A percentile compares a stretch with the other conserved stretches of the same genome.
These are phyloP conservation scores for Corchorus olitorius DNA, from an alignment of 345 rosid species.

Conservation along the genomic window DNA sequence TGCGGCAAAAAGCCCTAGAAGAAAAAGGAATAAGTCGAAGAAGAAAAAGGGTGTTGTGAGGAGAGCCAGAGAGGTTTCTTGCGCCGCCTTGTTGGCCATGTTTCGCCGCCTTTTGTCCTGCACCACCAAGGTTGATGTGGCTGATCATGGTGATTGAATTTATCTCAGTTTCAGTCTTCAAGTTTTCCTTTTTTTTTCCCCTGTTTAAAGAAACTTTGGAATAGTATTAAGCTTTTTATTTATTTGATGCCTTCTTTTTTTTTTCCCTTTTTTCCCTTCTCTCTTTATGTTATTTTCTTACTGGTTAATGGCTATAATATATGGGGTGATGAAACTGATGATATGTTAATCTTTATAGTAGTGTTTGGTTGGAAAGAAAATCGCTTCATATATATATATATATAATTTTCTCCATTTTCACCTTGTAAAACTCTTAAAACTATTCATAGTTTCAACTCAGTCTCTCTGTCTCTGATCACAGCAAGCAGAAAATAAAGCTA, in stretches of 20 bases:
- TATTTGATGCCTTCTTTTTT: neutral
- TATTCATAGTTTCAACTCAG: neutral
- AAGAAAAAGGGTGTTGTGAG: constrained; percentile 43
- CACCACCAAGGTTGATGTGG: constrained; percentile 55
- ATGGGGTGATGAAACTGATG: neutral
- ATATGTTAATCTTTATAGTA: neutral
- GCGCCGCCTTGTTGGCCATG: constrained; percentile 47
- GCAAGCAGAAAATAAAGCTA: neutral
- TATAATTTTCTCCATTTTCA: neutral
- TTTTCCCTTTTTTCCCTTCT: neutral
- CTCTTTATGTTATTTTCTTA: neutral
- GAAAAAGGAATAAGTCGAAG: constrained; percentile 25
- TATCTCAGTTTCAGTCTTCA: constrained; percentile 12
- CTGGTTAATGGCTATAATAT: neutral
- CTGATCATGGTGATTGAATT: constrained; percentile 27
- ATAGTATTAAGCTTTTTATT: constrained; percentile 12
- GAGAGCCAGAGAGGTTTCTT: constrained; percentile 56
- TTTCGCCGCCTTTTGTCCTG: constrained; percentile 57
- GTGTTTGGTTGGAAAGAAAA: neutral
- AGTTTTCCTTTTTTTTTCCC: neutral
- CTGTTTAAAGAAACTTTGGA: neutral
- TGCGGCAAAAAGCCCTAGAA: constrained; percentile 11
- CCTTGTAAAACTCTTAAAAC: constrained; percentile 1
- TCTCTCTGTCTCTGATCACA: neutral
- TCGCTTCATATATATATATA: neutral